Evolutionary conservation across 352 stramenopile genomes (phyloP).

Genomic region (Phytophthora sansomeana): DNA sequence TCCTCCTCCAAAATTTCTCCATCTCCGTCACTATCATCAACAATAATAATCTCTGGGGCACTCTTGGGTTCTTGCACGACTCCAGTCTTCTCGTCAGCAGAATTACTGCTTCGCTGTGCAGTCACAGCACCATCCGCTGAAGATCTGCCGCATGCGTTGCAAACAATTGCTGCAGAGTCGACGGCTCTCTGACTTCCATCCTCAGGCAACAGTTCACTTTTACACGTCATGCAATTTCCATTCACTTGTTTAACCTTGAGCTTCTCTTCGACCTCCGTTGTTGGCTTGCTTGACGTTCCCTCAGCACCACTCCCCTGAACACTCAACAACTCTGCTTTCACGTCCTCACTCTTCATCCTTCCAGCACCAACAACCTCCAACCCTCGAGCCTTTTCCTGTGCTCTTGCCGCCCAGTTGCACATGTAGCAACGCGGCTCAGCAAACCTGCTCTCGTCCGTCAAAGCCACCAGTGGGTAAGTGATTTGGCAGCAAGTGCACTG

Average conservation of each 20-base stretch:
- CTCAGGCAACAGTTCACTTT: neutral
- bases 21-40: conserved; percentile 7
- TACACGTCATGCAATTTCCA: conserved; percentile 14
- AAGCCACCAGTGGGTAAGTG: conserved; percentile 19
- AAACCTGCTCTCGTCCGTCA: conserved; percentile 26
- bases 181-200: neutral
- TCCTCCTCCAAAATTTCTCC: conserved; percentile 24
- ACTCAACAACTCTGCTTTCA: neutral
- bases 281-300: neutral
- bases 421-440: conserved; percentile 23
- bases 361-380: conserved; percentile 5
- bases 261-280: neutral
- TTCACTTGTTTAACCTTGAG: neutral
- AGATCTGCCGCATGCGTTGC: neutral
- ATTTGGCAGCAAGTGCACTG: conserved; percentile 27
- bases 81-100: neutral
- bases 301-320: neutral
- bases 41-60: conserved; percentile 6
- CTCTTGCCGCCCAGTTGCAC: conserved; percentile 24
- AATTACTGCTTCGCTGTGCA: neutral
- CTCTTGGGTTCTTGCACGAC: neutral
- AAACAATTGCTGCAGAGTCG: conserved; percentile 5
- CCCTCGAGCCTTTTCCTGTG: neutral
- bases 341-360: conserved; percentile 1
- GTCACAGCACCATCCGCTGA: neutral